A percentile compares a stretch with the other conserved stretches of the same genome.
Evolutionary conservation across 768 basidiomycete genomes (phyloP).

Genomic region (Hypholoma fasciculare): DNA sequence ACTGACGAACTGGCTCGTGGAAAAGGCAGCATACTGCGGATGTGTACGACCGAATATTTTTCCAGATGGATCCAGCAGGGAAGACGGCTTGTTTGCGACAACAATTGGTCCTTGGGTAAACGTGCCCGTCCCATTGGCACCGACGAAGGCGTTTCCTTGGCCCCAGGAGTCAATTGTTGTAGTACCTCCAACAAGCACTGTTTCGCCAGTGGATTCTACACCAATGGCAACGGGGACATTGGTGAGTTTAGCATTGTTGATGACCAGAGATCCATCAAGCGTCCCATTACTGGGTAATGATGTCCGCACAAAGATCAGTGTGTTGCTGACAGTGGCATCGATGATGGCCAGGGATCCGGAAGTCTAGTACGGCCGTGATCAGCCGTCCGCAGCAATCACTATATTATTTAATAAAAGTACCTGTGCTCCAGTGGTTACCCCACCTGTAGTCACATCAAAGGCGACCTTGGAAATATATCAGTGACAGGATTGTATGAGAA

Average conservation of each 20-base stretch:
- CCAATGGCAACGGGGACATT: slow-evolving; percentile 66
- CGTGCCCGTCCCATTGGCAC: slow-evolving; percentile 37
- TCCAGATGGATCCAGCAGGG: slow-evolving; percentile 55
- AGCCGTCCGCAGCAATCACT: not conserved
- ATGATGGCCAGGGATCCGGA: slow-evolving; percentile 63
- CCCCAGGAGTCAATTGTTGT: slow-evolving; percentile 68
- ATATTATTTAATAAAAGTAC: slow-evolving; percentile 29
- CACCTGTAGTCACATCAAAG: slow-evolving; percentile 57
- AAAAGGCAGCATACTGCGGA: slow-evolving; percentile 68
- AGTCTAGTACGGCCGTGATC: slow-evolving; percentile 33
- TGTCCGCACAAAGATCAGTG: slow-evolving; percentile 60
- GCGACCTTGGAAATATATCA: slow-evolving; percentile 41
- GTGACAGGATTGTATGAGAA: slow-evolving; percentile 6
- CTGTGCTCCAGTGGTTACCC: slow-evolving; percentile 36
- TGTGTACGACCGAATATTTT: slow-evolving; percentile 62
- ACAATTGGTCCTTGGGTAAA: slow-evolving; percentile 55
- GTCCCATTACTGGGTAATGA: slow-evolving; percentile 44
- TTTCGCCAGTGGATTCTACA: slow-evolving; percentile 43
- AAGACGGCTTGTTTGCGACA: slow-evolving; percentile 52
- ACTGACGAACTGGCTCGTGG: slow-evolving; percentile 67
- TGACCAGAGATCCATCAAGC: slow-evolving; percentile 60
- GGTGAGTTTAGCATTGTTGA: slow-evolving; percentile 62
- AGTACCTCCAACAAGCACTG: slow-evolving; percentile 42
- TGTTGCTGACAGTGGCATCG: slow-evolving; percentile 60
- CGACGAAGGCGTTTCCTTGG: slow-evolving; percentile 72